Percentiles rank a stretch among this genome's conserved stretches.
phyloP scores from a whole-genome alignment of 371 early-diverging fungal genomes.

The Dinochytrium kinnereticum region DNA sequence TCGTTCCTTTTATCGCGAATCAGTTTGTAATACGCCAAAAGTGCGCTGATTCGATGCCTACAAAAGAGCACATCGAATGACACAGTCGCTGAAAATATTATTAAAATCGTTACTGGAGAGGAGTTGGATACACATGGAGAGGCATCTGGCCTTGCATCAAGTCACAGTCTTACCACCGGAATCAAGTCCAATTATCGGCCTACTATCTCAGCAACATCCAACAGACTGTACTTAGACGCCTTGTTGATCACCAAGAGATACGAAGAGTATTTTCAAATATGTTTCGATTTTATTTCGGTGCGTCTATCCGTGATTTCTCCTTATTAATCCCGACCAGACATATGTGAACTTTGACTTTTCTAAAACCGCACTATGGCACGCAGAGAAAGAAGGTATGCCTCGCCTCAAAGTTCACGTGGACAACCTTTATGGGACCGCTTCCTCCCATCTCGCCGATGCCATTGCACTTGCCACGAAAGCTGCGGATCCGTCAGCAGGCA shows the following conservation, averaged over 20 bases:
- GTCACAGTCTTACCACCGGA: background rate
- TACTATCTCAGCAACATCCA: slow-evolving; percentile 48
- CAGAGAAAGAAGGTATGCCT: slow-evolving; percentile 24
- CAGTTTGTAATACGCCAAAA: too few species aligned
- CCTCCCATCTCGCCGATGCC: slow-evolving; percentile 33
- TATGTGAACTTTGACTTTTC: slow-evolving; percentile 39
- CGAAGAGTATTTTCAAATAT: slow-evolving; percentile 46
- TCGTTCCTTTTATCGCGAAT: background rate
- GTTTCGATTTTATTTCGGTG: slow-evolving; percentile 43
- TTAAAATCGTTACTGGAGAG: slow-evolving; percentile 23
- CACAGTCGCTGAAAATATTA: slow-evolving; percentile 26
- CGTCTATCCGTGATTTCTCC: slow-evolving; percentile 14
- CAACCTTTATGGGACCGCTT: slow-evolving; percentile 17
- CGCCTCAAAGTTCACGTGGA: slow-evolving; percentile 37
- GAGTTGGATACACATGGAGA: slow-evolving; percentile 1
- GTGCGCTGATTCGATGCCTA: slow-evolving; percentile 23
- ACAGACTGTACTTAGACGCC: slow-evolving; percentile 48
- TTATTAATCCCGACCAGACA: slow-evolving; percentile 16
- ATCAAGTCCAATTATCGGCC: slow-evolving; percentile 26
- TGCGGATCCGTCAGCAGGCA: background rate
- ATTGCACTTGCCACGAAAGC: slow-evolving; percentile 18
- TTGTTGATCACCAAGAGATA: slow-evolving; percentile 44
- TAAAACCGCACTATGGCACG: slow-evolving; percentile 26
- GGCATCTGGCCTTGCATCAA: slow-evolving; percentile 3
- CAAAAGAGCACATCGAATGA: slow-evolving; percentile 5